phyloP scores from a whole-genome alignment of 768 basidiomycete genomes.

The Mycena chlorophos region DNA sequence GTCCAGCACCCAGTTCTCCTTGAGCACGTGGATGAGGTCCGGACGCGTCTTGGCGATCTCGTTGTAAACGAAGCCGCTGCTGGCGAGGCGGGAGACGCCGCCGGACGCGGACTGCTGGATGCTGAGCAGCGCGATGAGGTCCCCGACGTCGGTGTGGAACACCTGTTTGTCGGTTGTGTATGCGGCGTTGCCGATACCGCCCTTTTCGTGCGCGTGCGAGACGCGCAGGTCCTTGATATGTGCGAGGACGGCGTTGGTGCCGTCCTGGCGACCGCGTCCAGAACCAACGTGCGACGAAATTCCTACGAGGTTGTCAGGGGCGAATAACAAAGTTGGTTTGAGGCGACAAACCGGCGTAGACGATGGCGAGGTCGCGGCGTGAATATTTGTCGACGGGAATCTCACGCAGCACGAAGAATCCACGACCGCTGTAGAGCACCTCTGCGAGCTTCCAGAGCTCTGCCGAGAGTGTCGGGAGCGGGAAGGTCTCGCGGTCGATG shows the following conservation, averaged over 20 bases:
- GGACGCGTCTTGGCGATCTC: conserved; percentile 47
- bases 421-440: conserved; percentile 46
- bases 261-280: conserved; percentile 45
- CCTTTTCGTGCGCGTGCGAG: conserved; percentile 42
- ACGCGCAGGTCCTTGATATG: conserved; percentile 50
- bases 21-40: conserved; percentile 42
- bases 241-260: conserved; percentile 42
- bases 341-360: conserved; percentile 42
- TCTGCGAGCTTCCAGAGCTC: conserved; percentile 38
- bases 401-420: conserved; percentile 50
- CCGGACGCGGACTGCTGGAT: conserved; percentile 45
- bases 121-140: conserved; percentile 45
- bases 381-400: conserved; percentile 46
- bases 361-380: conserved; percentile 39
- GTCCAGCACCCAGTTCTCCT: conserved; percentile 47
- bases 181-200: conserved; percentile 44
- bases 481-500: conserved; percentile 41
- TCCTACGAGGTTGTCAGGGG: conserved; percentile 29
- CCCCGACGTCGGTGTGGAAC: conserved; percentile 50
- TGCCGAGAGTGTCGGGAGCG: conserved; percentile 40
- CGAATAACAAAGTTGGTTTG: conserved; percentile 19
- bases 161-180: conserved; percentile 53
- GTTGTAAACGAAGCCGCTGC: conserved; percentile 45
- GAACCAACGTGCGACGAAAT: conserved; percentile 49
- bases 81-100: conserved; percentile 46